Base-by-base conservation (phyloP, 495 filamentous ascomycete genomes). In the Podospora fimiseda region DNA sequence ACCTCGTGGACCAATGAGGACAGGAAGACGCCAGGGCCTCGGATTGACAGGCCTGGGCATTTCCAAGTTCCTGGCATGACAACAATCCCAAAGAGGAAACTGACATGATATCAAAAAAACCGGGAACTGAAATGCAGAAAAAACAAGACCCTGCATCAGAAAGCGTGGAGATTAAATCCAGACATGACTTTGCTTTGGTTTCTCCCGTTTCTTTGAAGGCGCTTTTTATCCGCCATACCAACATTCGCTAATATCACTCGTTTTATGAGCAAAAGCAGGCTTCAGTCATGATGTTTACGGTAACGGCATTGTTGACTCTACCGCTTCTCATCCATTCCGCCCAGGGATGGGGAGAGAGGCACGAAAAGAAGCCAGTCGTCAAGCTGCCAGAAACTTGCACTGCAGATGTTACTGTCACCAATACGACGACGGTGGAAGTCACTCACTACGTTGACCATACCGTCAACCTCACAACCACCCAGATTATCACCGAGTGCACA, bases 391-490 rank as follows among this genome's bases (percentile, higher is more conserved):
- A 52, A 2, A 7, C 8, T 15, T 47, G 44, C 24, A 47, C 44
- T 8, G 44, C 44, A 7, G 23, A 24, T 19, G 22, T 30, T 9
- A 47, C 44, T 7, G 21, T 47, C 14, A 30, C n/a, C 23, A 33
- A 47, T 22, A 48, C 42, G 19, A 58, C 43, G 1, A 7, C 38
- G 5, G 41, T 56, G 7, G n/a, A 56, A n/a, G 20, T 15, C n/a
- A 47, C 46, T 37, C n/a, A 50, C 9, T 24, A 43, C n/a, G 38
- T 49, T 18, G 43, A 55, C 14, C 48, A 48, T 19, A 41, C 7
- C 47, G 53, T 52, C 46, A 45, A 50, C 19, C 38, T 43, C 9
- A 51, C 39, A 1, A 47, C 15, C 21, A 47, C 44, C 23, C 21
- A 47, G 9, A 30, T 22, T 1, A 30, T 20, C 14, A 27, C 14